Percentiles rank a stretch among this genome's conserved stretches.
Evolutionary conservation across 345 rosid species (phyloP).

Genomic region (Melastoma malabathricum): DNA sequence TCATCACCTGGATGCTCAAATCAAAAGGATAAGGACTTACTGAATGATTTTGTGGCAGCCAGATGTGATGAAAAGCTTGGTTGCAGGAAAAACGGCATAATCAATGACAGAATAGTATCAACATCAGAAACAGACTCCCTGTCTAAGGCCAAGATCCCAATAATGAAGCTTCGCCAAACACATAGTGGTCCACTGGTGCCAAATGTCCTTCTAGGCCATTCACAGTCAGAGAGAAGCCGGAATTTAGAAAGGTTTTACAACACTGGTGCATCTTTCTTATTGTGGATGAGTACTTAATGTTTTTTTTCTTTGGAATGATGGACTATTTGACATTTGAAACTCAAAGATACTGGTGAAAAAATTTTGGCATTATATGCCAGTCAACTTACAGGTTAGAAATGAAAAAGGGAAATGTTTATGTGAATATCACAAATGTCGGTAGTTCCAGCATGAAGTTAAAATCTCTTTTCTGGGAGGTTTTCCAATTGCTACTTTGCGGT

Average conservation of each 20-base stretch:
- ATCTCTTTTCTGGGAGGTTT: constrained; percentile 4
- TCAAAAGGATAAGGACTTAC: constrained; percentile 38
- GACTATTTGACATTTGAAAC: too few species aligned
- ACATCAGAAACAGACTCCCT: constrained; percentile 39
- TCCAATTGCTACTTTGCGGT: neutral
- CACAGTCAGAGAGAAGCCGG: constrained; percentile 43
- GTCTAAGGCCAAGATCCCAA: constrained; percentile 27
- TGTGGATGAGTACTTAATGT: too few species aligned
- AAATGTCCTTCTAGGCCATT: constrained; percentile 38
- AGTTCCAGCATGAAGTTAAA: neutral
- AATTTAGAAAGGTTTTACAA: constrained; percentile 49
- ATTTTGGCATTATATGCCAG: too few species aligned
- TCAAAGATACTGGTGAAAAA: too few species aligned
- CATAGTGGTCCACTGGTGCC: constrained; percentile 85
- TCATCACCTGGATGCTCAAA: constrained; percentile 22
- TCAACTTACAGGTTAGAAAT: too few species aligned
- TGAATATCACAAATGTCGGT: too few species aligned
- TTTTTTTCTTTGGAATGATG: too few species aligned
- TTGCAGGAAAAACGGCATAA: constrained; percentile 26
- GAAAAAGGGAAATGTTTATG: too few species aligned
- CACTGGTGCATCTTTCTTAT: too few species aligned
- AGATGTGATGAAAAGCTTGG: constrained; percentile 21
- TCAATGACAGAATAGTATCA: constrained; percentile 32
- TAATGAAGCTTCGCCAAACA: constrained; percentile 52
- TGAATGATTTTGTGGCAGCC: constrained; percentile 29